Evolutionary conservation across 305 asterid genomes (phyloP), one percentile per base, ranked within the genome.

Genomic region (Rubia tinctorum): DNA sequence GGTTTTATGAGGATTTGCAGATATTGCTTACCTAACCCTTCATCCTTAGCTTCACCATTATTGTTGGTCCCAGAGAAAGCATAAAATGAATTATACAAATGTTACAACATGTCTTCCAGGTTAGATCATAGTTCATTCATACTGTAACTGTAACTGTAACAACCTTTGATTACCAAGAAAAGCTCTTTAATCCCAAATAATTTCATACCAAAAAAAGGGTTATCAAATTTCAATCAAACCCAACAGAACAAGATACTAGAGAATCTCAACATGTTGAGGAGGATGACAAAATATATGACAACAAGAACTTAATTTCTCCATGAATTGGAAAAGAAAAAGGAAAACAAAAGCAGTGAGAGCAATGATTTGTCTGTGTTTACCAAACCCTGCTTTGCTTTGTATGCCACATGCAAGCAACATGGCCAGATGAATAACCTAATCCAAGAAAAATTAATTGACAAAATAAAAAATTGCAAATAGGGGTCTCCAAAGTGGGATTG

Each of bases 341-440:
- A 2, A 39, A 17, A 37, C 4, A 13, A 53, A 51, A 20, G 30
- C 49, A 51, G 44, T 18, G 47, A 56, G 65, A 67, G 42, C 68
- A 59, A 58, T 71, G 17, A 71, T 71, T 59, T 40, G 77, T 77
- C 66, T 47, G 73, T 18, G 72, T 65, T 69, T 58, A 77, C 70
- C 72, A 80, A 77, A 70, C 68, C 63, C 68, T 79, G 71, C 71
- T 67, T 55, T 44, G 43, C 70, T 56, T 71, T 71, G 79, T 61
- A 71, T 58, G 58, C 74, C 79, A 77, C 84, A 80, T 80, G 84
- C 76, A 80, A 45, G 74, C 79, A 77, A 69, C 81, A 65, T 73
- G 81, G 66, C 72, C 51, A 71, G 39, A 40, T 73, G 75, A 80
- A 71, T 66, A 64, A 69, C 71, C 13, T 73, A 62, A 49, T 53